Evolutionary conservation across 805 yeast genomes (phyloP), one percentile per base, ranked within the genome.

Genomic region (Lipomyces kockii): DNA sequence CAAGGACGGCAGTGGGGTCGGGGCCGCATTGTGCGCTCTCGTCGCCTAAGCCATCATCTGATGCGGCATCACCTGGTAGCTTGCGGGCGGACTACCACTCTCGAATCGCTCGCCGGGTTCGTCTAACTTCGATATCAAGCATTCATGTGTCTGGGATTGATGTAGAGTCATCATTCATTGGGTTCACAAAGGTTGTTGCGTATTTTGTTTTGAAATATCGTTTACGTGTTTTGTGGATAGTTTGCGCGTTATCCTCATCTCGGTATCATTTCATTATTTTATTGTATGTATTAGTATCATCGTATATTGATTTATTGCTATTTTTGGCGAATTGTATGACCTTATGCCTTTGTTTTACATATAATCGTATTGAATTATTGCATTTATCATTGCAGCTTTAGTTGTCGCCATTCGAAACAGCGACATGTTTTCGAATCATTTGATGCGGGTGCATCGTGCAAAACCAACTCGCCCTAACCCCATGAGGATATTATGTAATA

Each of bases 1-100:
- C 37, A 91, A 91, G 78, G 98, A 95, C 76, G 98, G 98, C 58
- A 89, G 97, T 65, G 97, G 97, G 68, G 97, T 93, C 56, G 99
- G 99, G 72, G 98, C 98, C 58, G 98, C 98, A 1, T 82, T 94
- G 69, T 91, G 97, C 81, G 98, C 97, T 8, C 76, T 82, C 54
- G 80, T 78, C 20, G 81, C 82, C 11, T 63, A 53, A 56, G 22
- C 14, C 11, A n/a, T 22, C 8, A n/a, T 17, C 49, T 43, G 6
- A 17, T n/a, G 20, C 9, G 49, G 20, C 11, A 43, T 43, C 22
- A 43, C 14, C 49, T 43, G 49, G 22, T 43, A 43, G 49, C 22
- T 43, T 43, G 49, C 49, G 3, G 49, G 49, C 49, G 22, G 22
- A 43, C 49, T 43, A 43, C 22, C 49, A n/a, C 8, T 17, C 49